Percentiles rank a stretch among this genome's conserved stretches.
Conservation (phyloP, 2,329 filamentous ascomycete genomes). For the Fusarium protoensiforme region DNA sequence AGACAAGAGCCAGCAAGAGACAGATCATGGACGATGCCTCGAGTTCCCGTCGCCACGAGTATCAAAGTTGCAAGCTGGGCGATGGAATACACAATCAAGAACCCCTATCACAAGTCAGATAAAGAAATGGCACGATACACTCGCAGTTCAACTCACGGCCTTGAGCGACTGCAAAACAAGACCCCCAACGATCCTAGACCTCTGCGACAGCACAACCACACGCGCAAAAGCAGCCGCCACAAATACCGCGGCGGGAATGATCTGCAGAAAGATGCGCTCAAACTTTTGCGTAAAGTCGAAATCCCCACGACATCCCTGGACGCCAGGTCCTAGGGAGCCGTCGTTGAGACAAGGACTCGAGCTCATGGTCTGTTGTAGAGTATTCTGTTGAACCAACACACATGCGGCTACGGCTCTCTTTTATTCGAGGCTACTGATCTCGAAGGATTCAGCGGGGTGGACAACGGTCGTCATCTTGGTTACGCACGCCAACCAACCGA, state of each 20-base stretch:
- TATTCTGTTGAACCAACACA: neutral
- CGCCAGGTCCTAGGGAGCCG: constrained; percentile 54
- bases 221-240: constrained; percentile 49
- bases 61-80: constrained; percentile 48
- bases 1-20: constrained; percentile 43
- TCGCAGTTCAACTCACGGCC: constrained; percentile 34
- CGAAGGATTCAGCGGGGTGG: neutral
- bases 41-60: constrained; percentile 38
- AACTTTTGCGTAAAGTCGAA: constrained; percentile 65
- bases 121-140: neutral
- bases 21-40: constrained; percentile 28
- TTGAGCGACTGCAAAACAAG: constrained; percentile 47
- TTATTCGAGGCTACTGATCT: neutral
- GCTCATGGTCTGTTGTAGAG: constrained; percentile 22
- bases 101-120: constrained; percentile 29
- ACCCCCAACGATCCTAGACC: constrained; percentile 49
- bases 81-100: constrained; percentile 39
- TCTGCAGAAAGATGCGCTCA: constrained; percentile 58
- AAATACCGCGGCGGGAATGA: constrained; percentile 55
- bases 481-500: neutral
- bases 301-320: constrained; percentile 58
- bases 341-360: constrained; percentile 50
- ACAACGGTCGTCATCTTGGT: neutral
- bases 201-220: constrained; percentile 44
- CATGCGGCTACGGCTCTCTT: neutral